Evolutionary conservation across 768 basidiomycete genomes (phyloP).

Genomic region (Lactarius sanguifluus): DNA sequence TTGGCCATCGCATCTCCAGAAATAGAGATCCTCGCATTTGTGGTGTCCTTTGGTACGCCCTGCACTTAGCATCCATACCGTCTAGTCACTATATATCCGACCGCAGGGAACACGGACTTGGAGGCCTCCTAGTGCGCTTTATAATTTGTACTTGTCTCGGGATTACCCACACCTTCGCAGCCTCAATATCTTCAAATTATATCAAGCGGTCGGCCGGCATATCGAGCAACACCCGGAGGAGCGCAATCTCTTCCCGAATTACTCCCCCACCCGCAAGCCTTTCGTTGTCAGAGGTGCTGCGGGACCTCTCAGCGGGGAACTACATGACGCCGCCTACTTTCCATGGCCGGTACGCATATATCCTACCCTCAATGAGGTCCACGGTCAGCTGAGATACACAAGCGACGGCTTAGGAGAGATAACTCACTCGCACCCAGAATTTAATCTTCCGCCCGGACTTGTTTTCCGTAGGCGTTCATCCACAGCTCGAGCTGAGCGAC

Average conservation of each 20-base stretch:
- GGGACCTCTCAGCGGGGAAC: conserved; percentile 67
- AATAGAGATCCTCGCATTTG: conserved; percentile 72
- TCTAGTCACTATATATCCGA: neutral
- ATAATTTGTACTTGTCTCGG: conserved; percentile 3
- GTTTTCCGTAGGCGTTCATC: conserved; percentile 35
- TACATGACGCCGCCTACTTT: conserved; percentile 80
- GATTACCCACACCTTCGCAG: conserved; percentile 39
- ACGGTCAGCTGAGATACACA: conserved; percentile 10
- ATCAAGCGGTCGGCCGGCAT: conserved; percentile 63
- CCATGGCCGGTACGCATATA: conserved; percentile 65
- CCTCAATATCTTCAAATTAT: conserved; percentile 72
- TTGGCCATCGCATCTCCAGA: conserved; percentile 83
- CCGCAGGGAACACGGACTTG: conserved; percentile 68
- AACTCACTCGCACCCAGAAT: conserved; percentile 61
- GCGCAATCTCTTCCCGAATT: conserved; percentile 59
- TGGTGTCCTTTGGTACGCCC: conserved; percentile 68
- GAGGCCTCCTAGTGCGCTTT: conserved; percentile 57
- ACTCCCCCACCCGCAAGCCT: conserved; percentile 50
- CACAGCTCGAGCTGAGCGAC: conserved; percentile 48
- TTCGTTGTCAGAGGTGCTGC: conserved; percentile 63
- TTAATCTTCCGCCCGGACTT: conserved; percentile 39
- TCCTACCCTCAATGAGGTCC: neutral
- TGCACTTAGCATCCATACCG: neutral
- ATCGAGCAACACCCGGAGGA: conserved; percentile 56
- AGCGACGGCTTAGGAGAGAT: conserved; percentile 74